A percentile compares a stretch with the other conserved stretches of the same genome.
Evolutionary conservation across 1,139 yeast species (phyloP).

Genomic region (Entelexis paramagnoliae): DNA sequence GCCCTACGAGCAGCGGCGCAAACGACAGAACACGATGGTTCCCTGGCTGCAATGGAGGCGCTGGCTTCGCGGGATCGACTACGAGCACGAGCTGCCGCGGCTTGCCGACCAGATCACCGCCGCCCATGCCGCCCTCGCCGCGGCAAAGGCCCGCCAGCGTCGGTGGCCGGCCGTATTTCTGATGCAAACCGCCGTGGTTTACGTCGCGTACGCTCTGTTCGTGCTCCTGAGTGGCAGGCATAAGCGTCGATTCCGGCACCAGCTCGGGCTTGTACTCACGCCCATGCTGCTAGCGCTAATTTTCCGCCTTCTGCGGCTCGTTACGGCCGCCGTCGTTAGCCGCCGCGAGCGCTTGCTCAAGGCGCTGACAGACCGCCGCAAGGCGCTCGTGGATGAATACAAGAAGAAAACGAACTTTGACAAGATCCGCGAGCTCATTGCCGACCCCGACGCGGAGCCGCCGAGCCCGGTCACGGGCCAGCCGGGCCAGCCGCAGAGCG

Average conservation of each 20-base stretch:
- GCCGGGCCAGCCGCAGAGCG: not conserved
- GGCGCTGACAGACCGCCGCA: constrained; percentile 43
- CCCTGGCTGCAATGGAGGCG: constrained; percentile 15
- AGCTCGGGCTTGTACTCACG: constrained; percentile 17
- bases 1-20: constrained; percentile 6
- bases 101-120: constrained; percentile 26
- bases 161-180: constrained; percentile 28
- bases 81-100: constrained; percentile 29
- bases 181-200: constrained; percentile 27
- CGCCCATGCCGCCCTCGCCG: constrained; percentile 24
- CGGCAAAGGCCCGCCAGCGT: constrained; percentile 25
- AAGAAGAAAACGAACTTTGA: constrained; percentile 71
- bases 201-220: constrained; percentile 24
- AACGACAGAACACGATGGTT: constrained; percentile 17
- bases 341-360: constrained; percentile 27
- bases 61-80: constrained; percentile 18
- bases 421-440: constrained; percentile 61
- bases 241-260: constrained; percentile 12
- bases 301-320: not conserved
- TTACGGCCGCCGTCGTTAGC: not conserved
- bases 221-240: constrained; percentile 18
- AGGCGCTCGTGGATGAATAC: constrained; percentile 57
- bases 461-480: not conserved
- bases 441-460: constrained; percentile 29
- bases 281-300: constrained; percentile 21